Evolutionary conservation across 495 filamentous ascomycete genomes (phyloP), one percentile per base, ranked within the genome.

Genomic region (Gamarada debralockiae): DNA sequence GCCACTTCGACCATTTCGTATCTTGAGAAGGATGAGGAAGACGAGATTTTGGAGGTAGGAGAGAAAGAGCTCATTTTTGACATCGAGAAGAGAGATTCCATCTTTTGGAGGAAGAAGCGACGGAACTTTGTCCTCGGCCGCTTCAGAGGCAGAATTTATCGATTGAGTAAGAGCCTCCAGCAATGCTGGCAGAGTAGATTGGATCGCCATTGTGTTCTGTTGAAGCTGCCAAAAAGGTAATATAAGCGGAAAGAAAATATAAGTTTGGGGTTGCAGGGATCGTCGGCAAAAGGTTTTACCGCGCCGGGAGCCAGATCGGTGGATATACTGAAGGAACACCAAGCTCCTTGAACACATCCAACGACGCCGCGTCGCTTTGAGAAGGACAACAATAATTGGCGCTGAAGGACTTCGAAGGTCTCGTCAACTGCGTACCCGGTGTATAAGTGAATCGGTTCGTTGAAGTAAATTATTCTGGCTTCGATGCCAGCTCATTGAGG

Each of bases 11-110:
- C 75, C 64, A 60, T 83, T 79, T 15, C 89, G 80, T 15, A 97
- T 65, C 66, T 96, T 93, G 38, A 92, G 68, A 2, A 97, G 70
- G 33, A 95, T 85, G 43, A 97, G 72, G 58, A 96, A 96, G 25
- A 92, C 89, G 3, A 96, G 80, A 60, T 97, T 92, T 60, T 97
- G 95, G 0, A 97, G 74, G 71, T 98, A 98, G 1, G 95, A 90
- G 38, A 98, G 86, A 13, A 98, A 81, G 15, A 97, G 79, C 56
- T 98, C 95, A 73, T 89, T 96, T 67, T 98, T 98, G 47, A 86
- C 80, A 64, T 96, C 90, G 62, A 98, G 83, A 4, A 98, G 84
- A 2, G 93, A 97, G 44, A 98, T 92, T 56, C 92, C 92, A 56
- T 96, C 83, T 58, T 83, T 76, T 8, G 89, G 84, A 5, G 87